Conservation (phyloP, 768 basidiomycete genomes). For the Lyophyllum atratum region DNA sequence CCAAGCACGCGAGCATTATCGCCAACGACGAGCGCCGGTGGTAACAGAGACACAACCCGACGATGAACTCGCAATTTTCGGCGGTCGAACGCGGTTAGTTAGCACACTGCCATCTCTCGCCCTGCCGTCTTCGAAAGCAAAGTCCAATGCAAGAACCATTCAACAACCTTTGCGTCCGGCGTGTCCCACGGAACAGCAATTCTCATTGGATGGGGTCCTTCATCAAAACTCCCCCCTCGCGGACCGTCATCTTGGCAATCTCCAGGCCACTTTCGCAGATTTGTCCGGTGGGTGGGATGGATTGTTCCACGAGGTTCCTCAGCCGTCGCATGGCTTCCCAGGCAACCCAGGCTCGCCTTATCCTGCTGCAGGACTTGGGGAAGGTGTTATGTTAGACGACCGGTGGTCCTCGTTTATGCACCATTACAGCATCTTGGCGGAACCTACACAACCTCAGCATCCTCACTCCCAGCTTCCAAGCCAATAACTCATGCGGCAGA, state of each 20-base stretch:
- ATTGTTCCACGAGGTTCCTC: slow-evolving; percentile 37
- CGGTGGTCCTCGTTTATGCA: slow-evolving; percentile 43
- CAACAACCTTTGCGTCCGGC: not conserved
- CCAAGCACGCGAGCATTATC: slow-evolving; percentile 25
- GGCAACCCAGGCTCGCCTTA: slow-evolving; percentile 7
- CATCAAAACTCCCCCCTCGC: not conserved
- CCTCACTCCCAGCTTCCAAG: not conserved
- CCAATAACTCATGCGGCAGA: not conserved
- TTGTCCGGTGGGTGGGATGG: slow-evolving; percentile 38
- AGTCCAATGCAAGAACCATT: not conserved
- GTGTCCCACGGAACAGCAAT: not conserved
- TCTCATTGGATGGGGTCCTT: not conserved
- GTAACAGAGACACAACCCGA: slow-evolving; percentile 18
- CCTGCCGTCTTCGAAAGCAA: not conserved
- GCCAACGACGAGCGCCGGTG: slow-evolving; percentile 18
- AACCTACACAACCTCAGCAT: slow-evolving; percentile 5
- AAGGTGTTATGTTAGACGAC: slow-evolving; percentile 34
- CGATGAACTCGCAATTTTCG: slow-evolving; percentile 39
- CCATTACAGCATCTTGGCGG: slow-evolving; percentile 27
- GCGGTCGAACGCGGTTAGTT: slow-evolving; percentile 32
- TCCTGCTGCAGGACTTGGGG: slow-evolving; percentile 10
- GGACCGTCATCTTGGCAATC: slow-evolving; percentile 2
- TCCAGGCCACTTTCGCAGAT: slow-evolving; percentile 28
- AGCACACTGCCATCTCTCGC: slow-evolving; percentile 6
- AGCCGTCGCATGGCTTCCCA: slow-evolving; percentile 17